phyloP scores from a whole-genome alignment of 2,329 filamentous ascomycete species.

The Torrubiellomyces zombiae region DNA sequence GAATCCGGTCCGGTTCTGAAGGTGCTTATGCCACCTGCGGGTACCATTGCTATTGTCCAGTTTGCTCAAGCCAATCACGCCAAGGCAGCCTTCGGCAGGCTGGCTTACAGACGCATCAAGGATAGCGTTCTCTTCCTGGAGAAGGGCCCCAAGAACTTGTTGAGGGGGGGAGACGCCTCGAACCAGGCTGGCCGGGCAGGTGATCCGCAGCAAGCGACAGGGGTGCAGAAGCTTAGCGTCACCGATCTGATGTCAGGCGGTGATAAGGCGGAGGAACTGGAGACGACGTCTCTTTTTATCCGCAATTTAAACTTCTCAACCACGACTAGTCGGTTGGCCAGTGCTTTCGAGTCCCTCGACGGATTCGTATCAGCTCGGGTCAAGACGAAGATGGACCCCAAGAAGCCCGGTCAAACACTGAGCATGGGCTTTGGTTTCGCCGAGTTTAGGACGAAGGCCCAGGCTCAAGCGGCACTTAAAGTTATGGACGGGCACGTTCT shows the following conservation, averaged over 20 bases:
- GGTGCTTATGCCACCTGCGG: conserved; percentile 81
- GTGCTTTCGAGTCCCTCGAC: conserved; percentile 64
- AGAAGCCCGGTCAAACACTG: conserved; percentile 69
- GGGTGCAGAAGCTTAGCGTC: conserved; percentile 46
- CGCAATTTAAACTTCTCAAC: conserved; percentile 90
- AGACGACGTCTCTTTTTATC: conserved; percentile 73
- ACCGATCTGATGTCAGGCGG: conserved; percentile 49
- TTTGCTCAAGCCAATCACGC: conserved; percentile 66
- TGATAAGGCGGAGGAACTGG: conserved; percentile 34
- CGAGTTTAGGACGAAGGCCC: conserved; percentile 63
- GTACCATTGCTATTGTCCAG: conserved; percentile 86
- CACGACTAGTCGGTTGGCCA: conserved; percentile 56
- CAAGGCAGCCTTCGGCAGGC: conserved; percentile 63
- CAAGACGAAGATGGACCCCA: conserved; percentile 88
- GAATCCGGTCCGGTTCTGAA: conserved; percentile 68
- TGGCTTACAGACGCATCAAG: conserved; percentile 83
- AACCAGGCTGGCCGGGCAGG: conserved; percentile 14
- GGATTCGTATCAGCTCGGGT: conserved; percentile 82
- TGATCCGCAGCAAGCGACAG: conserved; percentile 17
- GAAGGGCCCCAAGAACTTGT: conserved; percentile 76
- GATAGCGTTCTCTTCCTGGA: conserved; percentile 86
- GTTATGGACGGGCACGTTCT: conserved; percentile 81
- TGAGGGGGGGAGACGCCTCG: conserved; percentile 24
- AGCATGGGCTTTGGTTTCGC: conserved; percentile 98
- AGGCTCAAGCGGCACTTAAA: conserved; percentile 63